Conservation (phyloP, 805 yeast species). For the Kluyveromyces dobzhanskii region DNA sequence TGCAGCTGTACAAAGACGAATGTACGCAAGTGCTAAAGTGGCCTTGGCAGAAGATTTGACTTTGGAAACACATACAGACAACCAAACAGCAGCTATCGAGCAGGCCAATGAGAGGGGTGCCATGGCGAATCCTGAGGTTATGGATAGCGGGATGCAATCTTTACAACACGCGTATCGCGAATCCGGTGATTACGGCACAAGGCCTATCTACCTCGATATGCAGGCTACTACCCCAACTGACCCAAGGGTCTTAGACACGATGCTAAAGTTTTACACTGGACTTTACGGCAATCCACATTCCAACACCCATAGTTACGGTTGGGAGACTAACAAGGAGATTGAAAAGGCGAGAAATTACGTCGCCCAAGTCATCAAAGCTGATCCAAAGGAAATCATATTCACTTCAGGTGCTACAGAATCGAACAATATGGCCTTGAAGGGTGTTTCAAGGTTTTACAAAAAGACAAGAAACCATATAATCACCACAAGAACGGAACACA, state of each 20-base stretch:
- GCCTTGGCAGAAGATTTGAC: slow-evolving; percentile 20
- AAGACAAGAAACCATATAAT: slow-evolving; percentile 89
- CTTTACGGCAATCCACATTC: slow-evolving; percentile 97
- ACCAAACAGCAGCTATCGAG: slow-evolving; percentile 25
- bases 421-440: slow-evolving; percentile 90
- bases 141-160: slow-evolving; percentile 24
- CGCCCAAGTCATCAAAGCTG: slow-evolving; percentile 82
- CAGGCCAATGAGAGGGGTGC: slow-evolving; percentile 20
- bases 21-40: slow-evolving; percentile 20
- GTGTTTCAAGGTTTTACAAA: slow-evolving; percentile 88
- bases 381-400: slow-evolving; percentile 92
- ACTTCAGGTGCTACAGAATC: slow-evolving; percentile 98
- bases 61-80: slow-evolving; percentile 28
- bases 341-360: slow-evolving; percentile 78
- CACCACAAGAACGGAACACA: slow-evolving; percentile 95
- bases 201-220: slow-evolving; percentile 94
- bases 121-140: slow-evolving; percentile 14
- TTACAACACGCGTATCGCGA: slow-evolving; percentile 33
- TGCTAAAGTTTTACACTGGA: slow-evolving; percentile 83
- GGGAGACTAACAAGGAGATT: slow-evolving; percentile 95
- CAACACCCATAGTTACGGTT: slow-evolving; percentile 93
- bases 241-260: slow-evolving; percentile 87
- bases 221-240: slow-evolving; percentile 99
- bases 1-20: background rate
- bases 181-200: slow-evolving; percentile 46